Base-by-base conservation (phyloP, 768 basidiomycete genomes). In the Hydnum rufescens region DNA sequence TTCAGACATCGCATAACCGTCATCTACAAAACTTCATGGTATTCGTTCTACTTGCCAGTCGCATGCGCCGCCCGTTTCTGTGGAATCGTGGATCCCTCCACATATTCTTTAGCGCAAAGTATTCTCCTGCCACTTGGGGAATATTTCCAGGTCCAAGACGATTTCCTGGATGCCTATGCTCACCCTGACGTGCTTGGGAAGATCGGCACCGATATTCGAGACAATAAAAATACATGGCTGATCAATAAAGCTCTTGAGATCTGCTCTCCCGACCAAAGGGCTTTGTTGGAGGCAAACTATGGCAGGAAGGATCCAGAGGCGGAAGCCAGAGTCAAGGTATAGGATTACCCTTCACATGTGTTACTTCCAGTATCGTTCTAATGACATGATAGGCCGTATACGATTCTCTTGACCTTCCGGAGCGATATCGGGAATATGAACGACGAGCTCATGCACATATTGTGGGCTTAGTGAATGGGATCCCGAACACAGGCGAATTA, bases 191-290 rank as follows among this genome's bases (percentile, higher is more conserved):
- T 82, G 59, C 82, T 96, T 49, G 93, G 93, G 46, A 97, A 99
- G 69, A 78, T 99, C 54, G 93, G 93, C 22, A 96, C 93, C 16
- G 93, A 97, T 64, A 99, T 99, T 61, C 65, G 96, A 54, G 93
- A 97, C 67, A 96, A 96, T 76, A 99, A 99, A 69, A 97, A 93
- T 66, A 83, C 82, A n/a, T 99, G 93, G 93, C 80, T 81, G 59
- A 73, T 96, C 64, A 96, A 95, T 67, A 78, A 76, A 19, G 93
- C 89, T 28, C 71, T 97, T 53, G 56, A 62, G 51, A 55, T 61
- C 51, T 68, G 66, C 30, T 64, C 62, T 3, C 59, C 65, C 1
- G 67, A 67, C 32, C 71, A 72, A 58, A 61, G 70, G 6, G 63
- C 65, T 47, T 60, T 68, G 26, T 65, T 72, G 19, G 71, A 72